Conservation (phyloP, 148 eudicot genomes). For the Nepenthes mirabilis region DNA sequence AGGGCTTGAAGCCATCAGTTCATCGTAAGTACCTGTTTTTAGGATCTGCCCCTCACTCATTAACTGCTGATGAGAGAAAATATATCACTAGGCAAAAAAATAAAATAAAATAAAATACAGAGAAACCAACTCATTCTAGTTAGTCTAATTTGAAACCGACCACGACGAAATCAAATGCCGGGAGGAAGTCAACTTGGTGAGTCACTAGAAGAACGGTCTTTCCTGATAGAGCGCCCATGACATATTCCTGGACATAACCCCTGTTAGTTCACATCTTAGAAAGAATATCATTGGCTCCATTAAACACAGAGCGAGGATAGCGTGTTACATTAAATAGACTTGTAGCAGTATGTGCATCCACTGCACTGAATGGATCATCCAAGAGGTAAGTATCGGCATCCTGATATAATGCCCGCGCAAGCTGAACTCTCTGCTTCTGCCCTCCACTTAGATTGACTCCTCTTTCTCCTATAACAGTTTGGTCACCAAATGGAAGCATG, state of each 20-base stretch:
- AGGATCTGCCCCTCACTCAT: slow-evolving; percentile 37
- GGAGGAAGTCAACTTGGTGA: slow-evolving; percentile 61
- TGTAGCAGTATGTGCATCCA: slow-evolving; percentile 17
- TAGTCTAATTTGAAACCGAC: slow-evolving; percentile 14
- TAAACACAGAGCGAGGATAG: neutral
- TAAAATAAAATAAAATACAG: neutral
- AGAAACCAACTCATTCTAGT: neutral
- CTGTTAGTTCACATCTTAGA: neutral
- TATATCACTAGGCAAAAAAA: neutral
- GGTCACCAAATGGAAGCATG: slow-evolving; percentile 15
- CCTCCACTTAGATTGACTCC: slow-evolving; percentile 21
- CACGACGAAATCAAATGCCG: slow-evolving; percentile 38
- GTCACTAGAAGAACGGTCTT: slow-evolving; percentile 58
- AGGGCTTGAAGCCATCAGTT: slow-evolving; percentile 19
- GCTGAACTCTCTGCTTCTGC: slow-evolving; percentile 17
- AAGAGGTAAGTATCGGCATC: slow-evolving; percentile 14
- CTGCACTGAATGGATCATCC: slow-evolving; percentile 22
- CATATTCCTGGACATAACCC: slow-evolving; percentile 35
- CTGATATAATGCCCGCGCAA: slow-evolving; percentile 20
- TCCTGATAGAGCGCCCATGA: slow-evolving; percentile 41
- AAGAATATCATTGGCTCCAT: neutral
- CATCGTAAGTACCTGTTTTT: slow-evolving; percentile 25
- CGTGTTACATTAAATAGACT: slow-evolving; percentile 13
- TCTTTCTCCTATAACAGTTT: slow-evolving; percentile 16
- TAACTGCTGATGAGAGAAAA: slow-evolving; percentile 13